phyloP scores from a whole-genome alignment of 345 rosid species.

The Eutrema yunnanense region DNA sequence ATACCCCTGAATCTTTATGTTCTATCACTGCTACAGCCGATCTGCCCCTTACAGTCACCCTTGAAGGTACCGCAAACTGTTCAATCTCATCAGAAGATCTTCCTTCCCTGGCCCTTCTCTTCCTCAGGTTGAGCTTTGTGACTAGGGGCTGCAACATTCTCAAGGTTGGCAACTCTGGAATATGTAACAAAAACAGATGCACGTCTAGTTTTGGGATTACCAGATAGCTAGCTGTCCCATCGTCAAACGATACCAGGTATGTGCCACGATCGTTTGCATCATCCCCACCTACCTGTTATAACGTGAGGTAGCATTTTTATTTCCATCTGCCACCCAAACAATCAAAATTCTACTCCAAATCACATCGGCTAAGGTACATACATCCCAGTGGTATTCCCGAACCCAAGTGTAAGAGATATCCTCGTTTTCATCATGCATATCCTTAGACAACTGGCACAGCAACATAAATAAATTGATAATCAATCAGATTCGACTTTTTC shows the following conservation, averaged over 20 bases:
- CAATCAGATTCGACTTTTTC: neutral
- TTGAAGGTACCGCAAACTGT: conserved; percentile 78
- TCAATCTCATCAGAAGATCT: conserved; percentile 78
- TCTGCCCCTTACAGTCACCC: conserved; percentile 66
- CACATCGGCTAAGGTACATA: conserved; percentile 37
- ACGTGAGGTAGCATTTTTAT: conserved; percentile 1
- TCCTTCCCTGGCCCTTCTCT: conserved; percentile 84
- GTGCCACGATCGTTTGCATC: conserved; percentile 68
- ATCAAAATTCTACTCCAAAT: neutral
- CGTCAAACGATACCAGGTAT: conserved; percentile 78
- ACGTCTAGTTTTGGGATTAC: conserved; percentile 31
- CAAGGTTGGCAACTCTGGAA: conserved; percentile 4
- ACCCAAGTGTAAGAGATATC: conserved; percentile 83
- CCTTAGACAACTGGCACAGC: conserved; percentile 65
- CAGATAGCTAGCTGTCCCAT: conserved; percentile 69
- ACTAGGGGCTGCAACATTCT: conserved; percentile 73
- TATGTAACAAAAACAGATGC: conserved; percentile 6
- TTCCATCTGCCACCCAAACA: neutral
- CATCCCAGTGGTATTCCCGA: conserved; percentile 94
- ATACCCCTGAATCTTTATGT: conserved; percentile 67
- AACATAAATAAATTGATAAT: conserved; percentile 14
- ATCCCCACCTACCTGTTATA: conserved; percentile 56
- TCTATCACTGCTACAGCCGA: conserved; percentile 53
- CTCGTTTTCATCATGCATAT: conserved; percentile 67
- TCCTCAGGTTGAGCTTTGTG: conserved; percentile 71